Base-by-base conservation (phyloP, 1,284 basidiomycete genomes). In the Cryptococcus depauperatus region DNA sequence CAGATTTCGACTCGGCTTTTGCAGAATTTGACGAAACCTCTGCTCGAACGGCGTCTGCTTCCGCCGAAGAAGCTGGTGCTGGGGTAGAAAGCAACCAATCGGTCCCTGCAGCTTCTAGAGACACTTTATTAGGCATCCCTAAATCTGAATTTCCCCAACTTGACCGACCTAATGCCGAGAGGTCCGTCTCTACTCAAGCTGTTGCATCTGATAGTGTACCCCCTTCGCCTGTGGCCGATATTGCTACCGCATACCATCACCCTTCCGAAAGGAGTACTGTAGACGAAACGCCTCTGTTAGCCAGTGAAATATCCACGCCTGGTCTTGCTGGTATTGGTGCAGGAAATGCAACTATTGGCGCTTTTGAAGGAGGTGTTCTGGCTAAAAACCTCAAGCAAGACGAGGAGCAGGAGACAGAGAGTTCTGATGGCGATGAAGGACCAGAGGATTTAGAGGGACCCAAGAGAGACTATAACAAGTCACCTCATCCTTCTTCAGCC, bases 21-120 rank as follows among this genome's bases (percentile, higher is more conserved):
- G 79, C 58, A 3, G 55, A 61, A 44, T 57, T 65, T 35, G 58
- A 59, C 40, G 43, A 57, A 9, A 57, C 62, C 1, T 65, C 77
- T 35, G 79, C 74, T 48, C n/a, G n/a, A n/a, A n/a, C n/a, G n/a
- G 83, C 81, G 39, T 85, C 89, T 54, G 84, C 88, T 57, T 78
- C 84, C 57, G 79, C 75, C 84, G 62, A 46, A 11, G 39, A 46
- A n/a, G 78, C 41, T n/a, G 19, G 40, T 18, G 29, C 35, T 16
- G 37, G 48, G 10, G 18, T 29, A 9, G 30, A 41, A n/a, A 11
- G 25, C 5, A 23, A 37, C 10, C 33, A 22, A 37, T n/a, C n/a
- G 14, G 33, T 25, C 26, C 21, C 33, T 34, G 16, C 34, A 30
- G 14, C 26, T 7, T 19, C 26, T 29, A n/a, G 41, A 6, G 54